A percentile compares a stretch with the other conserved stretches of the same genome.
These are phyloP conservation scores for Chrysosporium queenslandicum DNA, from an alignment of 2,329 filamentous ascomycete genomes.

Conservation along the genomic window DNA sequence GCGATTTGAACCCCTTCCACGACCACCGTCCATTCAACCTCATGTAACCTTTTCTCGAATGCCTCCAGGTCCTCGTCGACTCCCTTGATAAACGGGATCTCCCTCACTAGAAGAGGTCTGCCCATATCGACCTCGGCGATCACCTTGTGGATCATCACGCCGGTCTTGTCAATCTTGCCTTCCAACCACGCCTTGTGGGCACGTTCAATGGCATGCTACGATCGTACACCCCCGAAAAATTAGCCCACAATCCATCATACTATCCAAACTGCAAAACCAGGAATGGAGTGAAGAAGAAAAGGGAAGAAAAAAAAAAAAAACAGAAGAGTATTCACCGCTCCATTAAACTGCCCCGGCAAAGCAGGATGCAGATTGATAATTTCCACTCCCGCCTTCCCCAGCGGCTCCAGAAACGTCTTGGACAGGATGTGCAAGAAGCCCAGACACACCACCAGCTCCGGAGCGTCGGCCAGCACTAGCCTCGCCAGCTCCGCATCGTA, in stretches of 20 bases:
- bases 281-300: no score
- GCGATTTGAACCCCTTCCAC: slow-evolving; percentile 53
- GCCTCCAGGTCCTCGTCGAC: slow-evolving; percentile 54
- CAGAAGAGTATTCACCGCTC: slow-evolving; percentile 45
- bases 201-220: slow-evolving; percentile 58
- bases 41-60: slow-evolving; percentile 64
- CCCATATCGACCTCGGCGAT: slow-evolving; percentile 72
- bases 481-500: slow-evolving; percentile 69
- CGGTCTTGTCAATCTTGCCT: slow-evolving; percentile 57
- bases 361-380: slow-evolving; percentile 80
- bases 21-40: slow-evolving; percentile 65
- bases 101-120: slow-evolving; percentile 57
- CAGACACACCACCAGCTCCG: slow-evolving; percentile 68
- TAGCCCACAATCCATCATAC: no score
- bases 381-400: slow-evolving; percentile 51
- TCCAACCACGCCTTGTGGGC: slow-evolving; percentile 64
- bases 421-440: slow-evolving; percentile 84
- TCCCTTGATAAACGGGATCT: slow-evolving; percentile 54
- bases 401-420: slow-evolving; percentile 56
- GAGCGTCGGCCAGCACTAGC: slow-evolving; percentile 54
- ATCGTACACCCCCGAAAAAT: no score
- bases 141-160: slow-evolving; percentile 85
- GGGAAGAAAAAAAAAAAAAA: neutral
- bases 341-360: slow-evolving; percentile 48
- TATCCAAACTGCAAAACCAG: no score